Percentiles rank a stretch among this genome's conserved stretches.
phyloP scores from a whole-genome alignment of 2,329 filamentous ascomycete genomes.

The Aspergillus quadricinctus region DNA sequence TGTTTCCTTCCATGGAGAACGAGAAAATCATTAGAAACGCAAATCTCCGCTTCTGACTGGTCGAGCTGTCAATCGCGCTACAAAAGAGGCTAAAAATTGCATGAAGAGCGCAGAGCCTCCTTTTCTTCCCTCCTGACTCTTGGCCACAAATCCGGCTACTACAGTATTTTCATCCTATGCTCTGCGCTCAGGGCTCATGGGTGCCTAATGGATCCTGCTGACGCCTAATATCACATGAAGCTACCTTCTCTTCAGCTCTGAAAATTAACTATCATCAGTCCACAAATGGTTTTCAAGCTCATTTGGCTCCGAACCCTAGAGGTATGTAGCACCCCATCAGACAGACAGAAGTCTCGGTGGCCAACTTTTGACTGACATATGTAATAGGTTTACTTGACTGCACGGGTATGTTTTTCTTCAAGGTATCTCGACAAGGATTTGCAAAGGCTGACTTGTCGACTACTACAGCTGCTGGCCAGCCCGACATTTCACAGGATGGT shows the following conservation, averaged over 20 bases:
- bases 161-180: not conserved
- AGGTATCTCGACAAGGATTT: not conserved
- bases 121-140: not conserved
- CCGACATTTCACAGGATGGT: constrained; percentile 43
- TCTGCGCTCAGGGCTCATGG: not conserved
- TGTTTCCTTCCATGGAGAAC: not conserved
- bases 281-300: constrained; percentile 24
- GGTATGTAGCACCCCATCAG: constrained; percentile 22
- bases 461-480: constrained; percentile 38
- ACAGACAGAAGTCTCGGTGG: not conserved
- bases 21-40: not conserved
- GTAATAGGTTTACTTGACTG: constrained; percentile 33
- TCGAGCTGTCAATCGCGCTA: not conserved
- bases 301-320: constrained; percentile 31
- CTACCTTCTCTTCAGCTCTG: not conserved
- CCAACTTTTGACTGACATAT: not conserved
- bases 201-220: not conserved
- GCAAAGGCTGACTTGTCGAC: constrained; percentile 7
- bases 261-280: not conserved
- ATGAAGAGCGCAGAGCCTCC: not conserved
- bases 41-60: not conserved
- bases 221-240: not conserved
- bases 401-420: constrained; percentile 27
- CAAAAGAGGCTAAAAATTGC: not conserved
- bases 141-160: not conserved